Evolutionary conservation across 179 eudicot species (phyloP), one percentile per base, ranked within the genome.

Genomic region (Camellia oleifera): DNA sequence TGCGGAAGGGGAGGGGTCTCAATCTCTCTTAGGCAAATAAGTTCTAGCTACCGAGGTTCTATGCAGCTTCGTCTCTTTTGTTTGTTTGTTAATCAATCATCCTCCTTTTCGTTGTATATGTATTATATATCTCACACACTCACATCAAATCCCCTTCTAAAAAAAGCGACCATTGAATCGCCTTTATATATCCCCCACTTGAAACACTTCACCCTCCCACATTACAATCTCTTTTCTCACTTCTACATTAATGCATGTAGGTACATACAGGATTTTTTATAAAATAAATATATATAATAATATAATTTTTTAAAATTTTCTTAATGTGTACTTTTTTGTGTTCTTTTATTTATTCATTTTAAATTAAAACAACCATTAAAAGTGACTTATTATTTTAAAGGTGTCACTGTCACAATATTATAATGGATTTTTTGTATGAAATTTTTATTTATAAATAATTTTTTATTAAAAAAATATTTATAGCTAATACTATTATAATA

Each of bases 81-180:
- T 77, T 65, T 77, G 23, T 52, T 77, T 52, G 72, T 53, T 77
- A 23, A 77, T 77, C 73, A 77, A 77, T 77, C 32, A 75, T 40
- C 10, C 8, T 11, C 3, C 13, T 56, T 74, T 23, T 48, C 7
- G 8, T 5, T 54, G 4, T 12, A 12, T 52, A 5, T 53, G n/a
- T 53, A 4, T 5, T 54, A 1, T 12, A 12, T 52, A 5, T 53
- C 45, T 53, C 58, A 4, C 40, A 48, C 74, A 48, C 6, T 48
- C 52, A 48, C 52, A 48, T 48, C 52, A 48, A 7, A 4, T 4
- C 52, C 6, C 58, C 74, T 11, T n/a, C 12, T n/a, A 10, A 20
- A 2, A 44, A 69, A 69, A 14, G 72, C 13, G 52, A 69, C 72
- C 11, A 4, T 46, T 69, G 52, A 69, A 15, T 17, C 10, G 20